Conservation (phyloP, 345 rosid genomes). For the Pistacia vera region DNA sequence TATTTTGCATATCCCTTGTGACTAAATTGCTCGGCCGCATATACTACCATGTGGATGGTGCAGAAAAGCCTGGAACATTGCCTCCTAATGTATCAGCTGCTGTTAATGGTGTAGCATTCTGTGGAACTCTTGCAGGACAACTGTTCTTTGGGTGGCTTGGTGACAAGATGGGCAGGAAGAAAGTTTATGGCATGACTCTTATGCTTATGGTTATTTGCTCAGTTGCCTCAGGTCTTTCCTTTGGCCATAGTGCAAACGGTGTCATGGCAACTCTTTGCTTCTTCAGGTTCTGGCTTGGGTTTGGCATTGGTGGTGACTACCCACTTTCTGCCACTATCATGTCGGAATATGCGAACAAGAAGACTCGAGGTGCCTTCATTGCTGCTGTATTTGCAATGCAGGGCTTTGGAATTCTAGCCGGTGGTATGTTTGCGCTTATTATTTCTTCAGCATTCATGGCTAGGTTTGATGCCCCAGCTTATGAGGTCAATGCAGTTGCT, state of each 20-base stretch:
- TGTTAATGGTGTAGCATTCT: conserved; percentile 75
- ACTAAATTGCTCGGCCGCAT: conserved; percentile 80
- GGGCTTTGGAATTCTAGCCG: conserved; percentile 81
- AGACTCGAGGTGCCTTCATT: conserved; percentile 84
- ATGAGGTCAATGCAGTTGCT: conserved; percentile 38
- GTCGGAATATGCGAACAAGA: conserved; percentile 89
- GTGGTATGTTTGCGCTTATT: conserved; percentile 69
- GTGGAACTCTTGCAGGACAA: conserved; percentile 71
- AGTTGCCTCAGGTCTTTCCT: conserved; percentile 68
- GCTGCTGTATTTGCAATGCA: conserved; percentile 98
- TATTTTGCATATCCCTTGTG: conserved; percentile 81
- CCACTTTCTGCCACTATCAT: conserved; percentile 83
- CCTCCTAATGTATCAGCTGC: conserved; percentile 80
- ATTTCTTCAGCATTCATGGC: conserved; percentile 54
- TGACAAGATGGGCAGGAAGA: conserved; percentile 72
- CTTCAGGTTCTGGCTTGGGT: conserved; percentile 87
- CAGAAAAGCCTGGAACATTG: conserved; percentile 59
- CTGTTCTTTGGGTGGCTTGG: conserved; percentile 91
- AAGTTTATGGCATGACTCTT: conserved; percentile 76
- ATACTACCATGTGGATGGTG: conserved; percentile 67
- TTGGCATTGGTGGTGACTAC: conserved; percentile 84
- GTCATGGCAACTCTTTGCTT: conserved; percentile 73
- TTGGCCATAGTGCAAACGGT: conserved; percentile 44
- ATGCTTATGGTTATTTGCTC: conserved; percentile 74
- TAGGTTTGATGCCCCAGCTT: conserved; percentile 53